Evolutionary conservation across 768 basidiomycete species (phyloP).

Genomic region (Kwoniella botswanensis): DNA sequence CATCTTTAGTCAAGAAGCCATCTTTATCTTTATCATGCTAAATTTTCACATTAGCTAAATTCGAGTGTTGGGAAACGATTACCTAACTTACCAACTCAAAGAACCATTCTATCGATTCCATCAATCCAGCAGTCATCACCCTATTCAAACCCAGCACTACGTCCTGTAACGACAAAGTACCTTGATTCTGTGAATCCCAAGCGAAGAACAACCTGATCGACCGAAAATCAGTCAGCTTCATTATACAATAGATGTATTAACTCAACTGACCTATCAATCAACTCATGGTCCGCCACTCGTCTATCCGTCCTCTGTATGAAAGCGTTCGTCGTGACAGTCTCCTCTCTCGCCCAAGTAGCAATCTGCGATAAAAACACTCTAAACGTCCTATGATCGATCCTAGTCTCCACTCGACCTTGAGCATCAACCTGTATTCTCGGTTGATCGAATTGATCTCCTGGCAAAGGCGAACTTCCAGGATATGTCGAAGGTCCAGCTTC

Average conservation of each 20-base stretch:
- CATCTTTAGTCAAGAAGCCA: slow-evolving; percentile 92
- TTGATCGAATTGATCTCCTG: slow-evolving; percentile 50
- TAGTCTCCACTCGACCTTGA: slow-evolving; percentile 84
- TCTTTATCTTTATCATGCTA: slow-evolving; percentile 79
- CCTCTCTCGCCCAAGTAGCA: slow-evolving; percentile 93
- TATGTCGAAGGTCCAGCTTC: slow-evolving; percentile 23
- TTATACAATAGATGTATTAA: background rate
- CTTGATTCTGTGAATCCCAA: slow-evolving; percentile 83
- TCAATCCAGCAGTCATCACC: slow-evolving; percentile 93
- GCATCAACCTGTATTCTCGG: slow-evolving; percentile 57
- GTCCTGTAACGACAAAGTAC: slow-evolving; percentile 83
- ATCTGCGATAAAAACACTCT: slow-evolving; percentile 87
- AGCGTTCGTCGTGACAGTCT: slow-evolving; percentile 88
- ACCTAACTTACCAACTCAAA: slow-evolving; percentile 68
- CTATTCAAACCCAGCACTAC: slow-evolving; percentile 84
- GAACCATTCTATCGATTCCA: slow-evolving; percentile 99
- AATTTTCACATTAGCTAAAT: slow-evolving; percentile 3
- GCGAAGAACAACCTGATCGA: slow-evolving; percentile 72
- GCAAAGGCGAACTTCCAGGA: slow-evolving; percentile 12
- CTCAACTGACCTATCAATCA: slow-evolving; percentile 71
- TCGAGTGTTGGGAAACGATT: background rate
- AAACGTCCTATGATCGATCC: slow-evolving; percentile 85
- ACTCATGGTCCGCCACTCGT: slow-evolving; percentile 91
- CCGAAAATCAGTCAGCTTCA: background rate
- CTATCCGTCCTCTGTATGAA: slow-evolving; percentile 90